Base-by-base conservation (phyloP, 83 land plant genomes). In the Picea abies region DNA sequence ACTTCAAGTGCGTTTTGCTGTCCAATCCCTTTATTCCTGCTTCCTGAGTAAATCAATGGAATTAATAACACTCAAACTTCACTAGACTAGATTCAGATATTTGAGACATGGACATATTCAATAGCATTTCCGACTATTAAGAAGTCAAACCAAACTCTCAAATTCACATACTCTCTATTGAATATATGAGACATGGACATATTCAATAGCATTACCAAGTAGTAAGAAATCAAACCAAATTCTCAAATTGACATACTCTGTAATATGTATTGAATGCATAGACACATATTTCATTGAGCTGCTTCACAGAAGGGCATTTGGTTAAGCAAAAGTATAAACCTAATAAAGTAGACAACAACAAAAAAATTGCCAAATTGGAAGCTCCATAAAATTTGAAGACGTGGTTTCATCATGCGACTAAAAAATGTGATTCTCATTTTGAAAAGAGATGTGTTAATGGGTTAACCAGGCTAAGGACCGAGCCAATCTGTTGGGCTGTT, bases 1-100 rank as follows among this genome's bases (percentile, higher is more conserved):
- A 60, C 52, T 93, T 93, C 95, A 93, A 90, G 78, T 93, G 95
- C 60, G 87, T 77, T 73, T 93, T 93, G 90, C 91, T 82, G 16
- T 84, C 82, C 84, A 93, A 64, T 49, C 91, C 95, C 67, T 85
- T 87, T 81, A 90, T 22, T 0, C 93, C 95, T 75, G 86, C 89
- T 70, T 83, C 87, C 95, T 92, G 88, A 25, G 56, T 44, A 73
- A 44, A 73, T 44, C 41, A 73, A 64, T 20, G 37, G 37, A 29
- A 32, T 25, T 15, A 14, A 26, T 69, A 69, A 14, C 72, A 4
- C 72, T 56, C 12, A 56, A 56, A 56, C 58, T 56, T 56, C 58
- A 56, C 14, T 12, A 56, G 15, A 56, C 58, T 56, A 56, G 58
- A 32, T 69, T 16, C 32, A 69, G 41, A 70, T 37, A 37, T 35